Evolutionary conservation across 2,329 filamentous ascomycete species (phyloP), one percentile per base, ranked within the genome.

Genomic region (Arachnopeziza araneosa): DNA sequence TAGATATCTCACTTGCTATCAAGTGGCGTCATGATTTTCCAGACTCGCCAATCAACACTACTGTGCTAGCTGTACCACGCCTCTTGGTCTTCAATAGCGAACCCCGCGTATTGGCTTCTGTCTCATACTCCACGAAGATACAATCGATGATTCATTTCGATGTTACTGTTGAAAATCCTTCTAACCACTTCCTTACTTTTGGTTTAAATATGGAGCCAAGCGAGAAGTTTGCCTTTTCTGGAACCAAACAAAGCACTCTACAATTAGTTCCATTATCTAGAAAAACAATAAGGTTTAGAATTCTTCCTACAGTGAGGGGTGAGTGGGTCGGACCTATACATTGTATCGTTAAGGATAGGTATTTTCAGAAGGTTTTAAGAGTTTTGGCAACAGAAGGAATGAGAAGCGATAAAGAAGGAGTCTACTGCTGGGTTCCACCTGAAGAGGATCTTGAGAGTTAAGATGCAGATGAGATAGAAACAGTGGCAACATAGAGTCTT

Each of bases 141-240:
- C 65, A 67, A 7, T 69, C 70, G 12, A 64, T 72, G 66, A 60
- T 71, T 48, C 74, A 83, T 54, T 75, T 86, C 49, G 75, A 82
- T 61, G 89, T 89, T 71, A 91, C 86, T 2, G 85, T 99, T 59
- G 95, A 99, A 75, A 99, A 99, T 72, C 90, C 93, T 0, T 97
- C 93, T 0, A 89, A 87, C 72, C 95, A 99, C 73, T 96, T 96
- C 75, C 83, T 99, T 55, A 96, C 93, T 0, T 99, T 99, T 75
- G 92, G 90, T 30, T 75, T 98, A 54, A 86, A 81, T 24, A 96
- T 99, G 92, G 93, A 99, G 67, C 89, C 92, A 2, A 93, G 86
- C 71, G 91, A 96, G 65, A 84, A 91, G 57, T 98, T 98, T 75
- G 93, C 92, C 0, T 98, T 99, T 74, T 92, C 90, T 8, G 95